phyloP scores from a whole-genome alignment of 305 asterid species.

The Rubia balearica region DNA sequence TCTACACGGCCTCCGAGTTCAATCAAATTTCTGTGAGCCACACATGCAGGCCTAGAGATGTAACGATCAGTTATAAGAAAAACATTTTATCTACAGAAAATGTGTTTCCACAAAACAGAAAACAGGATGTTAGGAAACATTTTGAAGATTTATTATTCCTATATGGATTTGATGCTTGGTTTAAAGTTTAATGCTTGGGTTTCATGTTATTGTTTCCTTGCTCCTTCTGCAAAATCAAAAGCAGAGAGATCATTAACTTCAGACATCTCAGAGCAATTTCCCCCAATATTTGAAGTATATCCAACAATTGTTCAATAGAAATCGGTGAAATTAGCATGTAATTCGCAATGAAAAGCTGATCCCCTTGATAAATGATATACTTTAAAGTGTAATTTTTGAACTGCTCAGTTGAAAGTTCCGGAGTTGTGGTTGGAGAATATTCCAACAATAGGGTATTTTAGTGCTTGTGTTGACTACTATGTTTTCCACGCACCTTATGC shows the following conservation, averaged over 20 bases:
- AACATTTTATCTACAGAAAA: too few relatives aligned
- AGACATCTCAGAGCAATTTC: conserved; percentile 49
- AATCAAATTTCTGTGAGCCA: conserved; percentile 40
- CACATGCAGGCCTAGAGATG: conserved; percentile 41
- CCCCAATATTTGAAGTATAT: conserved; percentile 57
- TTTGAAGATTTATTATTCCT: too few relatives aligned
- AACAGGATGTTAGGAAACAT: too few relatives aligned
- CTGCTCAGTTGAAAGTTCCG: conserved; percentile 58
- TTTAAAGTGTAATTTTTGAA: conserved; percentile 59
- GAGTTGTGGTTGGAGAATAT: conserved; percentile 76
- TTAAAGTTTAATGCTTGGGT: conserved; percentile 81
- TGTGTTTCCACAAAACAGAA: too few relatives aligned
- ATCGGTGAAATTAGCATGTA: conserved; percentile 48
- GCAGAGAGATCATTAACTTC: conserved; percentile 54
- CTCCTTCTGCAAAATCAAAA: too few relatives aligned
- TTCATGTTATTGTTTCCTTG: too few relatives aligned
- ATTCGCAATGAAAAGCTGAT: conserved; percentile 65
- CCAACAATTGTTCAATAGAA: conserved; percentile 55
- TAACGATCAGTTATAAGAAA: conserved; percentile 18
- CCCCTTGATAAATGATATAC: conserved; percentile 63
- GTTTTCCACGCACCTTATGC: conserved; percentile 8
- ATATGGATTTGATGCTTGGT: too few relatives aligned
- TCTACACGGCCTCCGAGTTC: conserved; percentile 24
- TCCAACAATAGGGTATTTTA: conserved; percentile 76
- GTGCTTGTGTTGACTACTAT: conserved; percentile 1